Conservation (phyloP, 2,329 filamentous ascomycete genomes). For the Teratosphaeria zuluensis region DNA sequence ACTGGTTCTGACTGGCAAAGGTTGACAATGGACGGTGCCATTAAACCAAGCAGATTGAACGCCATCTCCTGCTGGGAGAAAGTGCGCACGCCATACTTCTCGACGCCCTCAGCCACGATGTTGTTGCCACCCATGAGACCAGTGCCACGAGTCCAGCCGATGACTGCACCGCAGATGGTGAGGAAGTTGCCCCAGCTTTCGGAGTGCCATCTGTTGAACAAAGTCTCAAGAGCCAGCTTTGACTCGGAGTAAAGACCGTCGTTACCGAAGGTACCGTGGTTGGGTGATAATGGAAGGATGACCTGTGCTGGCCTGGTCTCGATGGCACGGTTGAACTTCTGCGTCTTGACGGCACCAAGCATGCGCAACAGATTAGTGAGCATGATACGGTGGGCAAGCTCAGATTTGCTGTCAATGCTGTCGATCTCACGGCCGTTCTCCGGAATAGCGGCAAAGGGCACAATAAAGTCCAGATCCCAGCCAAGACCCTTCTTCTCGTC, state of each 20-base stretch:
- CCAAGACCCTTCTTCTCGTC: slow-evolving; percentile 91
- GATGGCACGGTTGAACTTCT: slow-evolving; percentile 80
- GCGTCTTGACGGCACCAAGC: slow-evolving; percentile 77
- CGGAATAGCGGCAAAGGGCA: slow-evolving; percentile 94
- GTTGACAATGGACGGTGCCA: slow-evolving; percentile 89
- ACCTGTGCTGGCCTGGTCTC: slow-evolving; percentile 95
- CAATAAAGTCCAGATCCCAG: slow-evolving; percentile 93
- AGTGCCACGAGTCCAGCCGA: slow-evolving; percentile 97
- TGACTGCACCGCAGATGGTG: slow-evolving; percentile 95
- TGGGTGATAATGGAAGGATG: slow-evolving; percentile 88
- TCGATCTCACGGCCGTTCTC: slow-evolving; percentile 98
- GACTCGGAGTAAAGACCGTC: slow-evolving; percentile 98
- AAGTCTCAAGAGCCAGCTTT: slow-evolving; percentile 89
- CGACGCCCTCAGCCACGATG: slow-evolving; percentile 90
- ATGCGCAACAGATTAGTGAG: slow-evolving; percentile 91
- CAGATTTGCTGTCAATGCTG: slow-evolving; percentile 90
- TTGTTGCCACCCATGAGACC: slow-evolving; percentile 98
- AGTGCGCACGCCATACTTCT: slow-evolving; percentile 91
- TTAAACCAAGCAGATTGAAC: slow-evolving; percentile 92
- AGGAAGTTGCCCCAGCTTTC: slow-evolving; percentile 97
- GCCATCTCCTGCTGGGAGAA: slow-evolving; percentile 99
- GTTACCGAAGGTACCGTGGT: slow-evolving; percentile 96
- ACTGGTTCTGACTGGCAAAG: slow-evolving; percentile 93
- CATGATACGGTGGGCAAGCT: slow-evolving; percentile 98
- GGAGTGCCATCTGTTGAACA: slow-evolving; percentile 97